Percentiles rank a stretch among this genome's conserved stretches.
Evolutionary conservation across 345 rosid genomes (phyloP).

Genomic region (Eucalyptus sp.): DNA sequence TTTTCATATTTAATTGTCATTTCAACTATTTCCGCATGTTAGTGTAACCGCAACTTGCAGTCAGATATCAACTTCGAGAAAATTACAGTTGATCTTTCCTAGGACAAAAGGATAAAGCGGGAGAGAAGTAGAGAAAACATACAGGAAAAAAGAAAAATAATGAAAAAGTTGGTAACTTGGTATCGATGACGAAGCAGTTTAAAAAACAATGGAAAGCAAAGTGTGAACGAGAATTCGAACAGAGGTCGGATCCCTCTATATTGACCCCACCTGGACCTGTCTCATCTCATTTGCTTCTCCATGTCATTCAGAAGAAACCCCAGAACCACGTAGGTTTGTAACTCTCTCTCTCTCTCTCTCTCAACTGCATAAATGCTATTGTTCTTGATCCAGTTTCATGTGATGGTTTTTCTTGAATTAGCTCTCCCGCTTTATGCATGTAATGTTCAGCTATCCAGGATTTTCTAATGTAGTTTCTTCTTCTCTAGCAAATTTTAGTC

Average conservation of each 20-base stretch:
- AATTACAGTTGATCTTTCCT: background rate
- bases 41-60: background rate
- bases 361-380: background rate
- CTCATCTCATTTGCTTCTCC: background rate
- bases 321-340: background rate
- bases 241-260: constrained; percentile 21
- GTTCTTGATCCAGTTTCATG: background rate
- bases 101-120: background rate
- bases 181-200: background rate
- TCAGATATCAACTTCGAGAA: background rate
- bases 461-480: background rate
- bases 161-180: background rate
- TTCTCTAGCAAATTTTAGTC: background rate
- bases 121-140: background rate
- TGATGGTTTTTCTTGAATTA: background rate
- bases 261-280: background rate
- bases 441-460: background rate
- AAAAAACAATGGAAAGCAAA: background rate
- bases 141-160: background rate
- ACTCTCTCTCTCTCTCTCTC: background rate
- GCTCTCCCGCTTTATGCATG: background rate
- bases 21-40: background rate
- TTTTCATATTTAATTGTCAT: background rate
- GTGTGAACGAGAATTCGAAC: constrained; percentile 28
- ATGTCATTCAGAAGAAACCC: background rate